Percentiles rank a stretch among this genome's conserved stretches.
These are phyloP conservation scores for Globisporangium carolinianum DNA, from an alignment of 352 stramenopile species.

Conservation along the genomic window DNA sequence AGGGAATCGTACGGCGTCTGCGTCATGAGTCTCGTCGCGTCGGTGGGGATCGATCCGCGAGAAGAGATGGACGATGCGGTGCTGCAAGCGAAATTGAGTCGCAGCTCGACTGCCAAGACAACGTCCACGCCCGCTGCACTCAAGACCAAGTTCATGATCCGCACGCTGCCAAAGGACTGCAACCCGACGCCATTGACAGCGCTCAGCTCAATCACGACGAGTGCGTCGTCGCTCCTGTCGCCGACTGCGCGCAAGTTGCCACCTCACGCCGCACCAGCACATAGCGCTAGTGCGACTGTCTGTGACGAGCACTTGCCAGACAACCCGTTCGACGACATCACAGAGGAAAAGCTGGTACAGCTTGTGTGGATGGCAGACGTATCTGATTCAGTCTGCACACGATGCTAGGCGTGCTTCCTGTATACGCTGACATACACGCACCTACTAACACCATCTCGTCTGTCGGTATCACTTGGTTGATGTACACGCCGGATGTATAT, in stretches of 20 bases:
- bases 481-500: neutral
- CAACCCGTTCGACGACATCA: conserved; percentile 79
- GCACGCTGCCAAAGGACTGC: conserved; percentile 61
- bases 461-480: neutral
- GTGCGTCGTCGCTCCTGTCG: conserved; percentile 15
- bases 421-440: neutral
- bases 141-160: conserved; percentile 64
- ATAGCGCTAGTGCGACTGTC: conserved; percentile 3
- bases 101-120: neutral
- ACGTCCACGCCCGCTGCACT: neutral
- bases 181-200: conserved; percentile 51
- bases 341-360: conserved; percentile 58
- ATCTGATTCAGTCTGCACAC: too few species aligned
- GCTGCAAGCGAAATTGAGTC: neutral
- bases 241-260: conserved; percentile 12
- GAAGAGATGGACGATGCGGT: conserved; percentile 37
- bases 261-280: neutral
- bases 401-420: too few species aligned
- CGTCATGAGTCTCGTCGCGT: conserved; percentile 32
- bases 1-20: neutral
- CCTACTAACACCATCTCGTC: neutral
- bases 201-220: neutral
- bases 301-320: conserved; percentile 26
- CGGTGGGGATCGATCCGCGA: conserved; percentile 27
- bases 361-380: neutral